Evolutionary conservation across 257 asterid genomes (phyloP).

Genomic region (Vinca minor): DNA sequence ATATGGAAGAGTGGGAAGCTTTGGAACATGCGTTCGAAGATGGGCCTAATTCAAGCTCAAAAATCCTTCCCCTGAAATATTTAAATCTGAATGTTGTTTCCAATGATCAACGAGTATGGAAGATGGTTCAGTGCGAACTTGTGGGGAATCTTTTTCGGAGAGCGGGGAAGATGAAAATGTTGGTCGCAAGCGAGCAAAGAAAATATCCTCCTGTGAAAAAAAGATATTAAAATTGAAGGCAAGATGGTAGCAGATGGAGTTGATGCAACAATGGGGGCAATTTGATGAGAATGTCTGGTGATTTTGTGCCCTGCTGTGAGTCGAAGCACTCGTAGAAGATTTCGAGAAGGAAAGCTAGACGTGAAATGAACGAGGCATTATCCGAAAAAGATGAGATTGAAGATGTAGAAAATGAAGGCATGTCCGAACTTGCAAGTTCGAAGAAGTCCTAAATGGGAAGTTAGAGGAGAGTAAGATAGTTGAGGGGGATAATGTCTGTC

Average conservation of each 20-base stretch:
- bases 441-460: slow-evolving; percentile 21
- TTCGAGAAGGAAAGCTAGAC: slow-evolving; percentile 79
- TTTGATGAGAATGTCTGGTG: slow-evolving; percentile 50
- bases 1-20: slow-evolving; percentile 96
- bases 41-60: slow-evolving; percentile 41
- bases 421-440: slow-evolving; percentile 42
- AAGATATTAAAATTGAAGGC: slow-evolving; percentile 65
- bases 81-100: slow-evolving; percentile 41
- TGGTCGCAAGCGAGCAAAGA: slow-evolving; percentile 37
- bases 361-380: slow-evolving; percentile 40
- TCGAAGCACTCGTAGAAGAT: slow-evolving; percentile 88
- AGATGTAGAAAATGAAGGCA: slow-evolving; percentile 32
- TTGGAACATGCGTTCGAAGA: slow-evolving; percentile 52
- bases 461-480: slow-evolving; percentile 14
- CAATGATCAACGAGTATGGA: slow-evolving; percentile 33
- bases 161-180: slow-evolving; percentile 33
- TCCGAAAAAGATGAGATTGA: slow-evolving; percentile 34
- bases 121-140: slow-evolving; percentile 35
- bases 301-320: slow-evolving; percentile 89
- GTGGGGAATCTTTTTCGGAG: slow-evolving; percentile 32
- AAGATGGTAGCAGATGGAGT: slow-evolving; percentile 78
- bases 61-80: slow-evolving; percentile 68
- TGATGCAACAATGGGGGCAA: slow-evolving; percentile 86
- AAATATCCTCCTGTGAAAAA: slow-evolving; percentile 43
- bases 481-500: slow-evolving; percentile 18